Evolutionary conservation across 2,329 filamentous ascomycete genomes (phyloP).

Genomic region (Calonectria pteridis): DNA sequence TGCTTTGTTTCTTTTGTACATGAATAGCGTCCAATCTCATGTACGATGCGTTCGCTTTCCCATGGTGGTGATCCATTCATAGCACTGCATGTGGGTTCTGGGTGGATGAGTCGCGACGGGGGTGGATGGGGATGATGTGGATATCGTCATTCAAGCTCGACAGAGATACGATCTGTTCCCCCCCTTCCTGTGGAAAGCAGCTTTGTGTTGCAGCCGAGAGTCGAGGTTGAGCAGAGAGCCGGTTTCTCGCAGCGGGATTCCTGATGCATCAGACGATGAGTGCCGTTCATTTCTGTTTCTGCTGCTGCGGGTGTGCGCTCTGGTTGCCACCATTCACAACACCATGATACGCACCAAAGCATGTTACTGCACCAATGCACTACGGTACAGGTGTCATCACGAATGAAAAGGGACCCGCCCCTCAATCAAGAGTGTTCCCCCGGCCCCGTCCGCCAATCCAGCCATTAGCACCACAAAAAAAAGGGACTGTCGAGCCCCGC

Average conservation of each 20-base stretch:
- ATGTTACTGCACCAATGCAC: neutral
- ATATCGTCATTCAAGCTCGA: constrained; percentile 20
- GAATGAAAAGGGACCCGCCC: constrained; percentile 4
- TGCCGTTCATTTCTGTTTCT: neutral
- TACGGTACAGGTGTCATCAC: constrained; percentile 23
- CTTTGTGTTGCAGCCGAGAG: neutral
- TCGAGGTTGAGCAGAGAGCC: neutral
- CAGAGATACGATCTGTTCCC: constrained; percentile 13
- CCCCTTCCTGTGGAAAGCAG: neutral
- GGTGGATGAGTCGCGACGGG: constrained; percentile 8
- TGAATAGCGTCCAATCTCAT: constrained; percentile 12
- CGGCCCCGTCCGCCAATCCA: neutral
- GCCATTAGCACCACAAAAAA: constrained; percentile 11
- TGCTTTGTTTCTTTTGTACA: constrained; percentile 18
- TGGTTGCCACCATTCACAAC: constrained; percentile 12
- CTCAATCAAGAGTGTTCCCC: neutral
- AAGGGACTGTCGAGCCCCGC: neutral
- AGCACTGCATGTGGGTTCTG: constrained; percentile 9
- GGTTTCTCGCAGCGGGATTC: neutral
- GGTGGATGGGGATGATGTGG: constrained; percentile 19
- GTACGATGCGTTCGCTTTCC: constrained; percentile 3
- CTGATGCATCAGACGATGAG: neutral
- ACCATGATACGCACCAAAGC: neutral
- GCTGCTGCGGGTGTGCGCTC: neutral
- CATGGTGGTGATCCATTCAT: constrained; percentile 13